These are phyloP conservation scores for Kockiozyma suomiensis DNA, from an alignment of 805 yeast genomes.

Conservation along the genomic window DNA sequence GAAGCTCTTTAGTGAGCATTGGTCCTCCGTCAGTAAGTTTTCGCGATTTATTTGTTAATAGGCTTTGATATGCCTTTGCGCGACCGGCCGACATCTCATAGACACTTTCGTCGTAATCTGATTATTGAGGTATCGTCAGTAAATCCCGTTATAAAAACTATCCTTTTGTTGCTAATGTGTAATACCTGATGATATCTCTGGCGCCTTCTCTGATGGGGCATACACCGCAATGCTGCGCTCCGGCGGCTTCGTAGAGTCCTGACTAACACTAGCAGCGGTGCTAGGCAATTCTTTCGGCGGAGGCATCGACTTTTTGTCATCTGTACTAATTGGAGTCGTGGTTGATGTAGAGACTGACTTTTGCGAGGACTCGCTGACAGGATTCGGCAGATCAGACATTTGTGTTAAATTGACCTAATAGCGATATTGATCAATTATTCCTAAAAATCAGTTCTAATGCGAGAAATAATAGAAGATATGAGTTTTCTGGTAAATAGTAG, in stretches of 20 bases:
- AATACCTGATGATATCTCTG: slow-evolving; percentile 13
- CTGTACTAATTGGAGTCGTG: slow-evolving; percentile 2
- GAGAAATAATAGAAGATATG: too few relatives aligned
- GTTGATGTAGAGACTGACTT: too few relatives aligned
- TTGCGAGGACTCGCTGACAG: background rate
- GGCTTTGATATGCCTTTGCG: slow-evolving; percentile 34
- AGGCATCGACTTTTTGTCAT: background rate
- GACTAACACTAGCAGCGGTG: background rate
- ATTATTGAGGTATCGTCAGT: background rate
- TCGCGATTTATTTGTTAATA: slow-evolving; percentile 34
- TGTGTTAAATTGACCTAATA: too few relatives aligned
- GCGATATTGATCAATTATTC: too few relatives aligned
- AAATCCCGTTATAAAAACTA: too few relatives aligned
- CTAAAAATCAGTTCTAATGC: too few relatives aligned
- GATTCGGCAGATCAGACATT: background rate
- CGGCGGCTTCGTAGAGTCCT: background rate
- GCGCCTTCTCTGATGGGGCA: slow-evolving; percentile 7
- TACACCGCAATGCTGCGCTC: slow-evolving; percentile 19
- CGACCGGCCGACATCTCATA: slow-evolving; percentile 34
- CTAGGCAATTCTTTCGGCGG: background rate
- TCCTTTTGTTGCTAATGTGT: too few relatives aligned
- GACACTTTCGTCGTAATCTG: slow-evolving; percentile 30
- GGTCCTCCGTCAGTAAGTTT: slow-evolving; percentile 42
- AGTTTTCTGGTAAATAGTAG: background rate
- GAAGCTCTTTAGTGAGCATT: slow-evolving; percentile 49